Conservation (phyloP, 2,329 filamentous ascomycete genomes). For the Epichloe gansuensis region DNA sequence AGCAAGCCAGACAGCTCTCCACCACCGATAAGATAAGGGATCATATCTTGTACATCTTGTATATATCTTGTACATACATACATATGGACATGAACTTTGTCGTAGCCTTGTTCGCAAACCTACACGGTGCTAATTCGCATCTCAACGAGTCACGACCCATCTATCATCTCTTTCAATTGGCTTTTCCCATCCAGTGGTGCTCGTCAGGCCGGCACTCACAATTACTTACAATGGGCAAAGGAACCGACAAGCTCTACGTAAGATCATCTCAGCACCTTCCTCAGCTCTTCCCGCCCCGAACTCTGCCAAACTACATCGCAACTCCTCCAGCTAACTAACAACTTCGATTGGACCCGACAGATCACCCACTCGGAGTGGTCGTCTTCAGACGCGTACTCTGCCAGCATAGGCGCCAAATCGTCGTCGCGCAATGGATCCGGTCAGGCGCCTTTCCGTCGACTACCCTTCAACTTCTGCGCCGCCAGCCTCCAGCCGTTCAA, state of each 20-base stretch:
- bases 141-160: neutral
- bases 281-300: neutral
- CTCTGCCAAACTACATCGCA: neutral
- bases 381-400: conserved; percentile 76
- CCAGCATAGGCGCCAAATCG: conserved; percentile 60
- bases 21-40: neutral
- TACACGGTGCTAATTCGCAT: neutral
- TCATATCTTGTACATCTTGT: neutral
- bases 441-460: conserved; percentile 59
- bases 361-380: conserved; percentile 99
- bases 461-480: conserved; percentile 97
- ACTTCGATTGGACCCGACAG: conserved; percentile 11
- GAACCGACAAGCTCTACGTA: conserved; percentile 34
- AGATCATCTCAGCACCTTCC: conserved; percentile 3
- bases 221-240: conserved; percentile 24
- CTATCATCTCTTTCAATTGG: neutral
- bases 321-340: conserved; percentile 1
- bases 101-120: neutral
- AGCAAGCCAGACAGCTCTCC: neutral
- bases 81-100: neutral
- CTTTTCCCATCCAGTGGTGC: neutral
- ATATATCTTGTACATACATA: too few species aligned
- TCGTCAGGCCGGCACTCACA: neutral
- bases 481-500: conserved; percentile 90
- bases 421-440: conserved; percentile 34